These are phyloP conservation scores for Panicum hallii DNA, from an alignment of 202 grass and related monocot genomes.

Conservation along the genomic window DNA sequence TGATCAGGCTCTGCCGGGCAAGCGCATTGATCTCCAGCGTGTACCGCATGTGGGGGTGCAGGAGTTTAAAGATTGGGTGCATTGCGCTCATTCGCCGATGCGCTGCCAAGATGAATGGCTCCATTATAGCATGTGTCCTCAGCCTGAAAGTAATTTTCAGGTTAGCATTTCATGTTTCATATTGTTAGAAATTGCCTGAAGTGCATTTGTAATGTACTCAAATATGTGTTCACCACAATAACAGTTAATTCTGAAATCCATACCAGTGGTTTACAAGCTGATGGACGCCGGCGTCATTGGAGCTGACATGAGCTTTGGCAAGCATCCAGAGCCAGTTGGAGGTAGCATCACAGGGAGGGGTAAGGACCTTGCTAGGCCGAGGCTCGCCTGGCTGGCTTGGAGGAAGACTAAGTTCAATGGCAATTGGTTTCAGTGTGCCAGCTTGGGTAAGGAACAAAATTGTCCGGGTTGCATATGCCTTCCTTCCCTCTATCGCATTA, in stretches of 20 bases:
- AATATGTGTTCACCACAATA: slow-evolving; percentile 7
- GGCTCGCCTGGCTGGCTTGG: slow-evolving; percentile 60
- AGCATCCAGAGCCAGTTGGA: slow-evolving; percentile 99
- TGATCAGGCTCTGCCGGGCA: slow-evolving; percentile 94
- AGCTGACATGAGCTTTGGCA: slow-evolving; percentile 91
- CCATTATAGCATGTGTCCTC: slow-evolving; percentile 90
- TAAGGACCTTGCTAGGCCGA: slow-evolving; percentile 69
- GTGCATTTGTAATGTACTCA: not conserved
- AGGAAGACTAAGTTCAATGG: slow-evolving; percentile 85
- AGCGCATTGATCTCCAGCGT: slow-evolving; percentile 98
- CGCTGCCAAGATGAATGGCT: slow-evolving; percentile 95
- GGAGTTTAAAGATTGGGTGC: slow-evolving; percentile 95
- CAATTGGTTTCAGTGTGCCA: slow-evolving; percentile 90
- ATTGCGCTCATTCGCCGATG: slow-evolving; percentile 80
- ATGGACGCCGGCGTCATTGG: slow-evolving; percentile 95
- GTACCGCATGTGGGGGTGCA: slow-evolving; percentile 93
- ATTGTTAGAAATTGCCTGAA: slow-evolving; percentile 25
- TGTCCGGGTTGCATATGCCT: slow-evolving; percentile 85
- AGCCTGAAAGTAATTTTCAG: slow-evolving; percentile 59
- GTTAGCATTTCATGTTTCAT: slow-evolving; percentile 11
- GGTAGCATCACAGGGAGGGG: slow-evolving; percentile 83
- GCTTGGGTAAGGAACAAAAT: slow-evolving; percentile 81
- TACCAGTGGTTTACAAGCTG: slow-evolving; percentile 98
- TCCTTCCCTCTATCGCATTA: slow-evolving; percentile 82
- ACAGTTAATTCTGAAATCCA: slow-evolving; percentile 13